phyloP scores from a whole-genome alignment of 2,329 filamentous ascomycete genomes.

The Colletotrichum lindemuthianum region DNA sequence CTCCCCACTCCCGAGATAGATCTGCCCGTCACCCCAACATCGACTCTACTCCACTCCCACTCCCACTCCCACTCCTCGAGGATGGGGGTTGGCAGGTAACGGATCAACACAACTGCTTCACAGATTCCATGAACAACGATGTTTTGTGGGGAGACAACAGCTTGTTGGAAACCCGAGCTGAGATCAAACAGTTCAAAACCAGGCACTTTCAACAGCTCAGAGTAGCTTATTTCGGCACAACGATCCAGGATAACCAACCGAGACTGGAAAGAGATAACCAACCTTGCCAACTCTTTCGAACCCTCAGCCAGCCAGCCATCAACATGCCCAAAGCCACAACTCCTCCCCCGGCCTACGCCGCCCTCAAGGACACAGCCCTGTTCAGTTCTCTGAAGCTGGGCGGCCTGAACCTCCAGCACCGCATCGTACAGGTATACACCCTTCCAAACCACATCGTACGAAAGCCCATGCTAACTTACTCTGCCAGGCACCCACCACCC shows the following conservation, averaged over 20 bases:
- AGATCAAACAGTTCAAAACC: slow-evolving; percentile 15
- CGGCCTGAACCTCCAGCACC: slow-evolving; percentile 45
- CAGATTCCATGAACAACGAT: too few relatives aligned
- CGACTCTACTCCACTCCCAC: background rate
- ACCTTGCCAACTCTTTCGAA: background rate
- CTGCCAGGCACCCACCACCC: slow-evolving; percentile 17
- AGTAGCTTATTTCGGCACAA: slow-evolving; percentile 10
- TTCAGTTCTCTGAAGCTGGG: slow-evolving; percentile 49
- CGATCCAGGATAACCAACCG: slow-evolving; percentile 7
- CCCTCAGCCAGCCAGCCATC: background rate
- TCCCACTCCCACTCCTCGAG: slow-evolving; percentile 17
- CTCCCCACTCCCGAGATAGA: slow-evolving; percentile 17
- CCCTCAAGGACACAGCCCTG: slow-evolving; percentile 40
- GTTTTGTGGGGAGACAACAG: background rate
- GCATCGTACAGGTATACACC: slow-evolving; percentile 46
- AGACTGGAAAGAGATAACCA: slow-evolving; percentile 14
- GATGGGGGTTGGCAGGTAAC: slow-evolving; percentile 14
- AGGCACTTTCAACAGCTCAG: slow-evolving; percentile 2
- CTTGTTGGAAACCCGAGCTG: slow-evolving; percentile 5
- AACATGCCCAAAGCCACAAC: slow-evolving; percentile 26
- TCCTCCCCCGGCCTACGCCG: slow-evolving; percentile 29
- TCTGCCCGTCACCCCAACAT: slow-evolving; percentile 1
- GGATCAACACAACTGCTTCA: background rate
- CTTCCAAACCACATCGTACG: background rate
- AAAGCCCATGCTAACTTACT: background rate